Percentiles rank a stretch among this genome's conserved stretches.
phyloP scores from a whole-genome alignment of 805 yeast genomes.

The Candida qinlingensis region DNA sequence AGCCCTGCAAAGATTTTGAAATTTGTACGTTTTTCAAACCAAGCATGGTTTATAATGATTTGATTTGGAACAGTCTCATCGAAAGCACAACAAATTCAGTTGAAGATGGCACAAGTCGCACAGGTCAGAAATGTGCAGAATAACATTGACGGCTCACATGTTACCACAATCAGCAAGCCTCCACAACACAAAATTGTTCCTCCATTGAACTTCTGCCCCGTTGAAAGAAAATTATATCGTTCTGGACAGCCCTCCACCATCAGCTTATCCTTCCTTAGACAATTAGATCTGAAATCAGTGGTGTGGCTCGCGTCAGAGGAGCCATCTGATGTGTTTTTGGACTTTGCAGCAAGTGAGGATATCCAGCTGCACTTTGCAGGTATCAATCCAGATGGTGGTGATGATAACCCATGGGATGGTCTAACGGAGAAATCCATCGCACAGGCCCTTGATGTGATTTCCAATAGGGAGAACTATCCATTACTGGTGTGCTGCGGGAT shows the following conservation, averaged over 20 bases:
- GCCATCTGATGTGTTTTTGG: slow-evolving; percentile 83
- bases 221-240: slow-evolving; percentile 78
- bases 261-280: slow-evolving; percentile 78
- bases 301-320: slow-evolving; percentile 96
- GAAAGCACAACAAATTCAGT: slow-evolving; percentile 21
- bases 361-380: slow-evolving; percentile 82
- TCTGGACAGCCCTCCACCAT: slow-evolving; percentile 95
- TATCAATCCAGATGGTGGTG: slow-evolving; percentile 69
- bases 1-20: no score
- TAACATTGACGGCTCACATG: slow-evolving; percentile 1
- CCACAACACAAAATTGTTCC: slow-evolving; percentile 77
- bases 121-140: slow-evolving; percentile 7
- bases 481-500: slow-evolving; percentile 92
- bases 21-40: no score
- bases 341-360: slow-evolving; percentile 67
- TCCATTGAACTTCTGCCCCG: slow-evolving; percentile 93
- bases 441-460: slow-evolving; percentile 71
- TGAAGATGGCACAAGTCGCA: neutral
- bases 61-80: no score
- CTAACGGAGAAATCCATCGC: slow-evolving; percentile 76
- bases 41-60: no score
- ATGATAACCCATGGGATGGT: slow-evolving; percentile 93
- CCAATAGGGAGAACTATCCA: slow-evolving; percentile 73
- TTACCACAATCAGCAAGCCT: slow-evolving; percentile 37
- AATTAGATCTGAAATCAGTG: slow-evolving; percentile 69